Conservation (phyloP, 805 yeast genomes). For the Hermanozyma aechmeae region DNA sequence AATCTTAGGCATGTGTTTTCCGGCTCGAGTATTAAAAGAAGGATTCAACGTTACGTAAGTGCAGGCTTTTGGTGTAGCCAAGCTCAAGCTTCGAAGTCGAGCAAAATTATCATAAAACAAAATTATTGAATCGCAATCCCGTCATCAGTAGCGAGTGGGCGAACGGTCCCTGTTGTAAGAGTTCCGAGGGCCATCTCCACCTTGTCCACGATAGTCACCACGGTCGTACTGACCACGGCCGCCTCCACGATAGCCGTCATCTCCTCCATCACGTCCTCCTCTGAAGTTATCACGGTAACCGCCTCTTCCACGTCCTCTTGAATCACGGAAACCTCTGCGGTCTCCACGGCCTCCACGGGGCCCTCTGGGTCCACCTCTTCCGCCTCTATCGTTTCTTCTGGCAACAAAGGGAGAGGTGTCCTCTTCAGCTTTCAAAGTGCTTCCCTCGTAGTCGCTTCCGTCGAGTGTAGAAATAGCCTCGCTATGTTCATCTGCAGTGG, state of each 20-base stretch:
- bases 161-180: conserved; percentile 49
- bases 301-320: conserved; percentile 10
- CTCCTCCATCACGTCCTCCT: conserved; percentile 23
- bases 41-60: too few relatives aligned
- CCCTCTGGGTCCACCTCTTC: conserved; percentile 17
- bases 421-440: conserved; percentile 64
- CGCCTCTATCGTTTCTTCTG: conserved; percentile 16
- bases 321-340: conserved; percentile 23
- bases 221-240: conserved; percentile 39
- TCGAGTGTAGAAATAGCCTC: conserved; percentile 69
- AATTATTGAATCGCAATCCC: too few relatives aligned
- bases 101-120: too few relatives aligned
- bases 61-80: too few relatives aligned
- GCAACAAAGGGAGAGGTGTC: conserved; percentile 57
- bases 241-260: conserved; percentile 15
- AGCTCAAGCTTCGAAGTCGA: too few relatives aligned
- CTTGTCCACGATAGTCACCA: conserved; percentile 35
- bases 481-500: conserved; percentile 63
- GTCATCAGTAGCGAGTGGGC: conserved; percentile 65
- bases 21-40: too few relatives aligned
- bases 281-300: conserved; percentile 10
- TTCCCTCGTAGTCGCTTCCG: conserved; percentile 62
- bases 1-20: too few relatives aligned
- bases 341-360: conserved; percentile 41
- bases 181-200: conserved; percentile 27